These are phyloP conservation scores for Colletotrichum sublineola DNA, from an alignment of 2,329 filamentous ascomycete species.

Conservation along the genomic window DNA sequence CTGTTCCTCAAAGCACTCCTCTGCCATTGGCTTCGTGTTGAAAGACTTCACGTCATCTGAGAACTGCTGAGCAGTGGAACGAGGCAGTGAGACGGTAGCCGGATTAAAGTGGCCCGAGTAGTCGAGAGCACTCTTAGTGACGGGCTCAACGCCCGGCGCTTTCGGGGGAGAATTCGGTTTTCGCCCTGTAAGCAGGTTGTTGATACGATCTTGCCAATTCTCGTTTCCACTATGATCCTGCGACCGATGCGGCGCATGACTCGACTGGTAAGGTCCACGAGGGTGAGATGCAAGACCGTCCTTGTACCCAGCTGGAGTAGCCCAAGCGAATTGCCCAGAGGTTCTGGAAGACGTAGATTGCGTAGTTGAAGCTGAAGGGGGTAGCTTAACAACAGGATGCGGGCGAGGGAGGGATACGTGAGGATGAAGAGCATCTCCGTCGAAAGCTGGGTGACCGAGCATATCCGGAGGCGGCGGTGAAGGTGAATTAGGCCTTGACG, in stretches of 20 bases:
- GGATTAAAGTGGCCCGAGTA: constrained; percentile 61
- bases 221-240: constrained; percentile 54
- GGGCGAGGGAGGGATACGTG: constrained; percentile 78
- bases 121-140: constrained; percentile 76
- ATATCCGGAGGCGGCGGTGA: constrained; percentile 80
- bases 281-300: constrained; percentile 45
- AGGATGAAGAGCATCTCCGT: constrained; percentile 74
- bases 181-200: constrained; percentile 78
- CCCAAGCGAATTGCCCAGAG: constrained; percentile 52
- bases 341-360: constrained; percentile 51
- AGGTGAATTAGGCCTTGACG: constrained; percentile 67
- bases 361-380: constrained; percentile 65
- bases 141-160: constrained; percentile 74
- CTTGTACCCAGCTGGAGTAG: constrained; percentile 50
- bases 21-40: constrained; percentile 77
- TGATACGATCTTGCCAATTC: constrained; percentile 87
- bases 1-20: constrained; percentile 85
- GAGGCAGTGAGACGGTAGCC: constrained; percentile 79
- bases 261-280: constrained; percentile 26
- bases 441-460: constrained; percentile 79
- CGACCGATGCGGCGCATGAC: constrained; percentile 45
- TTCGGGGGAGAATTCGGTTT: constrained; percentile 70
- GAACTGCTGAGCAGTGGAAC: constrained; percentile 7
- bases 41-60: constrained; percentile 50
- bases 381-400: constrained; percentile 84